Conservation (phyloP, 345 rosid species). For the Clausena lansium region DNA sequence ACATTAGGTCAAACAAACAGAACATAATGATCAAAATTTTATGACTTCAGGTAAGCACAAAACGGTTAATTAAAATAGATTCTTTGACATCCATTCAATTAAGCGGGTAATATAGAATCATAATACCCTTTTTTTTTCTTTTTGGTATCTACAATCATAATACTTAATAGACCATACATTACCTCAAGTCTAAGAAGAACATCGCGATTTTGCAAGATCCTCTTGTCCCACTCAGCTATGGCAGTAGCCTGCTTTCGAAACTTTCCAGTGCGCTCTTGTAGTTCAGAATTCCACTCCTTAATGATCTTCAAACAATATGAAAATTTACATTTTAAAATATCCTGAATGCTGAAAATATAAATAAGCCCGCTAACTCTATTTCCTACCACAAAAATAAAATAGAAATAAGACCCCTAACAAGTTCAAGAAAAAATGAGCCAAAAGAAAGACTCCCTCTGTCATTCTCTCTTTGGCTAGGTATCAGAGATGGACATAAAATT, state of each 20-base stretch:
- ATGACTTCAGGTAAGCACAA: not conserved
- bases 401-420: not conserved
- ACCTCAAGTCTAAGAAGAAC: slow-evolving; percentile 98
- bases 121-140: not conserved
- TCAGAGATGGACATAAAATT: not conserved
- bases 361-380: not conserved
- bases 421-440: not conserved
- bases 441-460: not conserved
- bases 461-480: not conserved
- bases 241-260: slow-evolving; percentile 92
- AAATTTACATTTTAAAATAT: not conserved
- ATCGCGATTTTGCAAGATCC: slow-evolving; percentile 95
- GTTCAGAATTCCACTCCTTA: slow-evolving; percentile 94
- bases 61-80: not conserved
- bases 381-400: not conserved
- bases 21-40: not conserved
- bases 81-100: not conserved
- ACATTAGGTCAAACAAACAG: slow-evolving; percentile 3
- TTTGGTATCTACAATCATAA: not conserved
- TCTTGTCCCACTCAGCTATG: slow-evolving; percentile 96
- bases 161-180: slow-evolving; percentile 11
- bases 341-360: not conserved
- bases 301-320: slow-evolving; percentile 60
- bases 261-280: slow-evolving; percentile 89
- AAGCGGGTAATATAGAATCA: not conserved